phyloP scores from a whole-genome alignment of 2,329 filamentous ascomycete genomes.

The Fusarium albidum region DNA sequence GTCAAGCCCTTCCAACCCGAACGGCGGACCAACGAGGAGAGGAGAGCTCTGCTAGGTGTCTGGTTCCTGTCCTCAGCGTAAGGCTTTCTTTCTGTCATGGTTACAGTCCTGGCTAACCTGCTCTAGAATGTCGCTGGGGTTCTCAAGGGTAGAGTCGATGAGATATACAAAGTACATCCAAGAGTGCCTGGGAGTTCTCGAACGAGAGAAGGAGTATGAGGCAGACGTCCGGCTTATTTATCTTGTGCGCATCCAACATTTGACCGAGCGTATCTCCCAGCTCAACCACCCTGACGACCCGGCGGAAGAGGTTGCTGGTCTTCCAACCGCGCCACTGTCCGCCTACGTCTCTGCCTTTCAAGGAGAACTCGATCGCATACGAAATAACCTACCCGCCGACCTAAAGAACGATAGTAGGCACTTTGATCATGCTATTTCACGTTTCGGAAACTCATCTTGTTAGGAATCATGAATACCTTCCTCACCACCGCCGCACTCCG shows the following conservation, averaged over 20 bases:
- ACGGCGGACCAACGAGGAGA: constrained; percentile 59
- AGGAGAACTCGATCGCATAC: constrained; percentile 53
- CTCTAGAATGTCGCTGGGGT: constrained; percentile 51
- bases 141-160: constrained; percentile 56
- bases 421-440: accelerated
- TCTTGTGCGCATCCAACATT: constrained; percentile 57
- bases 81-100: constrained; percentile 23
- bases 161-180: constrained; percentile 62
- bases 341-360: constrained; percentile 58
- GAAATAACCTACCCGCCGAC: constrained; percentile 44
- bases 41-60: constrained; percentile 59
- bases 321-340: constrained; percentile 51
- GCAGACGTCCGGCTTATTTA: constrained; percentile 57
- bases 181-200: constrained; percentile 57
- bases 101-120: constrained; percentile 9
- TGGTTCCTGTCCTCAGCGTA: constrained; percentile 65
- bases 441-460: background rate
- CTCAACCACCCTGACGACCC: constrained; percentile 48
- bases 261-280: constrained; percentile 59
- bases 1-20: constrained; percentile 49
- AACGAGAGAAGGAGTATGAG: constrained; percentile 53
- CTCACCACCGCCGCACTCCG: constrained; percentile 52
- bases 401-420: constrained; percentile 51
- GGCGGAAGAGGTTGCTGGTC: constrained; percentile 44
- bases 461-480: constrained; percentile 52